A percentile compares a stretch with the other conserved stretches of the same genome.
These are phyloP conservation scores for Colletotrichum gigasporum DNA, from an alignment of 2,329 filamentous ascomycete species.

Conservation along the genomic window DNA sequence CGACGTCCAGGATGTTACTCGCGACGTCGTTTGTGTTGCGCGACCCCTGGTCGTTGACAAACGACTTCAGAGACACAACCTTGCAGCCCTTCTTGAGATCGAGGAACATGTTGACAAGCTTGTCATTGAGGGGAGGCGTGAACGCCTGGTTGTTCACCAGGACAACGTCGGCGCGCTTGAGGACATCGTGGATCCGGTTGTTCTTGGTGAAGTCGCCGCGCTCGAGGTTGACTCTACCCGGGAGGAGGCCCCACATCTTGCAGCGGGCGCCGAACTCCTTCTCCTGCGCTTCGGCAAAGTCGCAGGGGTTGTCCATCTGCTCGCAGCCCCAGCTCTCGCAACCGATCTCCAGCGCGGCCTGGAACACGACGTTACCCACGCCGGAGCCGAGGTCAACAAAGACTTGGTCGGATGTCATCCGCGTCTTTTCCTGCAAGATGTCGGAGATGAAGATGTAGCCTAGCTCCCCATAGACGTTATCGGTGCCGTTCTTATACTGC, in stretches of 20 bases:
- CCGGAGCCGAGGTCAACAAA: conserved; percentile 97
- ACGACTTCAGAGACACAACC: conserved; percentile 91
- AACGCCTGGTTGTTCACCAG: conserved; percentile 99
- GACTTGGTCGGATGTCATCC: conserved; percentile 82
- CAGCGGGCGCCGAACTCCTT: conserved; percentile 87
- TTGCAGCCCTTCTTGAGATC: conserved; percentile 91
- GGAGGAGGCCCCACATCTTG: conserved; percentile 85
- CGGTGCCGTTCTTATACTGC: conserved; percentile 88
- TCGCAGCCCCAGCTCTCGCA: conserved; percentile 97
- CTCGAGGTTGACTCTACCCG: conserved; percentile 82
- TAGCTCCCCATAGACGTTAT: conserved; percentile 95
- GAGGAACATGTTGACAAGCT: conserved; percentile 87
- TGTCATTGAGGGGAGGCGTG: conserved; percentile 85
- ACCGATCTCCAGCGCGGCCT: conserved; percentile 91
- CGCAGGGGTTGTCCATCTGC: conserved; percentile 91
- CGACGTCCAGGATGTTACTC: conserved; percentile 81
- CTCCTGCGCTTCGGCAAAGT: conserved; percentile 81
- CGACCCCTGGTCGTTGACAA: conserved; percentile 83
- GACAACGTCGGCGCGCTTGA: conserved; percentile 91
- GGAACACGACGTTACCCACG: conserved; percentile 93
- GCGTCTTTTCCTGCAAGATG: conserved; percentile 79
- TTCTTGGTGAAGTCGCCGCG: conserved; percentile 86
- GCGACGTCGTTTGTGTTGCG: conserved; percentile 83
- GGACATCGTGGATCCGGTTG: conserved; percentile 72
- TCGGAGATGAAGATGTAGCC: conserved; percentile 84